Evolutionary conservation across 2,329 filamentous ascomycete genomes (phyloP).

Genomic region (Cercospora sesami): DNA sequence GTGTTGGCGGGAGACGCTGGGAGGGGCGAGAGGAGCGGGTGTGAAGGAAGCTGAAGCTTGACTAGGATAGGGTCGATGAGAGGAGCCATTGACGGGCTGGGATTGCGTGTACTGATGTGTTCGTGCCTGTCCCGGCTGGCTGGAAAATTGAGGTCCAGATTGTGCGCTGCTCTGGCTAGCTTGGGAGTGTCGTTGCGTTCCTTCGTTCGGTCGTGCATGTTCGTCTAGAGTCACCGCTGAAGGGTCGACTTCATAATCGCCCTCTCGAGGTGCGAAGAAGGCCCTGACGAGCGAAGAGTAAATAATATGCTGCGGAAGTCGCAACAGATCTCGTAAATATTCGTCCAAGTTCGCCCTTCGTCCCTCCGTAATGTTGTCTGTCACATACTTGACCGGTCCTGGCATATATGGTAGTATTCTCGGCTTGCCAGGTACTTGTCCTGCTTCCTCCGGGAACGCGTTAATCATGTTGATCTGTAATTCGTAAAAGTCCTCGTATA

Average conservation of each 20-base stretch:
- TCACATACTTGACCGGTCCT: constrained; percentile 94
- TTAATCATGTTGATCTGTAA: constrained; percentile 94
- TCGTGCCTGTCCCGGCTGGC: constrained; percentile 28
- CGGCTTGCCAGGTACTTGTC: constrained; percentile 71
- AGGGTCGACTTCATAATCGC: constrained; percentile 89
- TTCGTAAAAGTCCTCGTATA: constrained; percentile 99
- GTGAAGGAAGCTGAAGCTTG: constrained; percentile 10
- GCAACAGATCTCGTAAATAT: constrained; percentile 88
- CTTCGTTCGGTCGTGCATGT: constrained; percentile 71
- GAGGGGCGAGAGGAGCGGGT: not conserved
- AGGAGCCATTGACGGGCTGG: constrained; percentile 16
- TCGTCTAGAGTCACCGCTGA: constrained; percentile 56
- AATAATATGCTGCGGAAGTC: constrained; percentile 80
- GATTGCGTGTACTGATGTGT: constrained; percentile 33
- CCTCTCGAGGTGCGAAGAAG: constrained; percentile 85
- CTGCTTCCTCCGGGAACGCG: constrained; percentile 87
- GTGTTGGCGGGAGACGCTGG: constrained; percentile 8
- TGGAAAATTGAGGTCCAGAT: constrained; percentile 25
- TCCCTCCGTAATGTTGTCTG: constrained; percentile 94
- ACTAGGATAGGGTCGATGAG: constrained; percentile 8
- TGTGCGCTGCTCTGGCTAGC: constrained; percentile 33
- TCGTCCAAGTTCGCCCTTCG: constrained; percentile 89
- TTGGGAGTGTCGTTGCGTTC: constrained; percentile 55
- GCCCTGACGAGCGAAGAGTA: constrained; percentile 80
- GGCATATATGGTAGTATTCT: constrained; percentile 95